Evolutionary conservation across 2,329 filamentous ascomycete species (phyloP).

Genomic region (Ascomycota sp.): DNA sequence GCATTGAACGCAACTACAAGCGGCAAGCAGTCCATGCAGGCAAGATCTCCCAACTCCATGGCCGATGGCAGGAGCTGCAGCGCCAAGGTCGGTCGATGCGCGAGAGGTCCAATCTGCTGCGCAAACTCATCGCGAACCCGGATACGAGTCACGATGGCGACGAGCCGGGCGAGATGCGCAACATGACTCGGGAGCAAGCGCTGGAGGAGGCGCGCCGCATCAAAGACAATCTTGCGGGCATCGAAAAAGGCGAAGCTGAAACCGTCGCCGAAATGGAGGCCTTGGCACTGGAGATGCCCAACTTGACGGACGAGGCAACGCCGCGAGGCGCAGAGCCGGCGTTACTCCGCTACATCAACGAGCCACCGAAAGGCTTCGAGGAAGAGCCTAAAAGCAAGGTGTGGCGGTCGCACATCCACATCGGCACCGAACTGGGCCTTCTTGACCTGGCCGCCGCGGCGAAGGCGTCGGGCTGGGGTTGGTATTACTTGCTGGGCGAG

Average conservation of each 20-base stretch:
- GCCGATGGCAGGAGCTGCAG: conserved; percentile 40
- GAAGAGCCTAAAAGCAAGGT: conserved; percentile 4
- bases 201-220: conserved; percentile 42
- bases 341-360: conserved; percentile 62
- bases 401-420: conserved; percentile 52
- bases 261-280: conserved; percentile 46
- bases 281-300: conserved; percentile 64
- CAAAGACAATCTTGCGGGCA: conserved; percentile 38
- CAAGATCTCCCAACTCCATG: conserved; percentile 33
- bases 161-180: conserved; percentile 14
- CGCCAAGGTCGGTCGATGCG: conserved; percentile 37
- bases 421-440: conserved; percentile 71
- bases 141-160: conserved; percentile 23
- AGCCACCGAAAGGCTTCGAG: conserved; percentile 26
- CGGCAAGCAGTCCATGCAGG: conserved; percentile 30
- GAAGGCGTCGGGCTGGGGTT: conserved; percentile 82
- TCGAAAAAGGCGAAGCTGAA: conserved; percentile 40
- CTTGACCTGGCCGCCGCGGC: conserved; percentile 73
- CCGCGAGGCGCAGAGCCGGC: conserved; percentile 47
- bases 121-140: conserved; percentile 30
- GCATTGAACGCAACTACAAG: conserved; percentile 65
- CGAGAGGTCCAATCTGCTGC: conserved; percentile 45
- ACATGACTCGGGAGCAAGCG: conserved; percentile 27
- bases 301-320: conserved; percentile 59
- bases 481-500: conserved; percentile 90